Base-by-base conservation (phyloP, 2,329 filamentous ascomycete species). In the Exophiala viscosa region DNA sequence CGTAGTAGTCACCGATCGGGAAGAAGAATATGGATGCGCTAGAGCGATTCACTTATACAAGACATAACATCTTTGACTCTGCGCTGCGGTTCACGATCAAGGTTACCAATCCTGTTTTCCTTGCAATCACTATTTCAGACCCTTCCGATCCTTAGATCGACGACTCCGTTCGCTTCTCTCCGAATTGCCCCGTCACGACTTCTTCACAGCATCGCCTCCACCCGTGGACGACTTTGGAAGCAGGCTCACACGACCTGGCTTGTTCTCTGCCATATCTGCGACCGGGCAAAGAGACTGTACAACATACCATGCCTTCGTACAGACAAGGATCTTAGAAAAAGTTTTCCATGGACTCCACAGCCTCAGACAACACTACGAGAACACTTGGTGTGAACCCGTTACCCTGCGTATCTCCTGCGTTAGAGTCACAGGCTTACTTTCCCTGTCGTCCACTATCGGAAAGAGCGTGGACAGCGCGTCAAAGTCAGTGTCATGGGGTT, bases 341-440 rank as follows among this genome's bases (percentile, higher is more conserved):
- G 23, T 45, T 59, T 59, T 59, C 56, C 50, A 59, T 59, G 56
- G 56, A 59, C 53, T 48, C 52, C 55, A 48, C 41, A 56, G 47
- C 32, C 33, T 41, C 48, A 28, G 18, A 44, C 50, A 42, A 33
- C 44, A 36, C 44, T 31, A 43, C 23, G 41, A 55, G 45, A 45
- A 39, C 33, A 45, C 50, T 46, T 50, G 48, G 32, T 49, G 53
- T 56, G 34, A 50, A 50, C 20, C 53, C 50, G 31, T 44, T 14
- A 48, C 44, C 23, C 39, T 48, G 48, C 20, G 44, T 32, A 31
- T 36, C 42, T 14, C 38, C 36, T 36, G 31, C 8, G 20, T 43
- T n/a, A 17, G 44, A 36, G 51, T 36, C 20, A 20, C 32, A 32
- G 43, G 9, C 15, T 6, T 14, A 15, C 14, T 45, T 39, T 32